Percentiles rank a stretch among this genome's conserved stretches.
phyloP scores from a whole-genome alignment of 1,284 basidiomycete genomes.

The Megacollybia platyphylla region DNA sequence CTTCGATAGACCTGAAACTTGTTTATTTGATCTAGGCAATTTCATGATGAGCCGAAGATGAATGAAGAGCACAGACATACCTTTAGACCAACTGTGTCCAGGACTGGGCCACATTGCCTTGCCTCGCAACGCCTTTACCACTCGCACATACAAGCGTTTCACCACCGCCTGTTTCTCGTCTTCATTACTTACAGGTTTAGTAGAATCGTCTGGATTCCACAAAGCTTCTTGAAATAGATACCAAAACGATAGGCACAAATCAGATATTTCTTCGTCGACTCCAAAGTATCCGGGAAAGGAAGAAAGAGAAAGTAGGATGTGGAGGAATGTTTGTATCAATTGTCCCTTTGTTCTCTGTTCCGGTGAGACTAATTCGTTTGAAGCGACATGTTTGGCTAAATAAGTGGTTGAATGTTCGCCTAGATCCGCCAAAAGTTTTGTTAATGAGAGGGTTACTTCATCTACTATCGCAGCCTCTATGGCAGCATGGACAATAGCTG shows the following conservation, averaged over 20 bases:
- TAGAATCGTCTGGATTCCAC: constrained; percentile 58
- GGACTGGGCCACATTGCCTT: constrained; percentile 65
- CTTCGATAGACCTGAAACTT: constrained; percentile 75
- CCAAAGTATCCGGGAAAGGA: constrained; percentile 67
- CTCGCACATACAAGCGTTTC: constrained; percentile 65
- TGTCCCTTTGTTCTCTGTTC: constrained; percentile 26
- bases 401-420: constrained; percentile 81
- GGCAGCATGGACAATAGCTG: constrained; percentile 36
- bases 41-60: constrained; percentile 2
- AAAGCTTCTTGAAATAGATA: constrained; percentile 81
- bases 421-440: constrained; percentile 68
- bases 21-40: constrained; percentile 50
- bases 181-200: constrained; percentile 8
- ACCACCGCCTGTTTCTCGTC: constrained; percentile 41
- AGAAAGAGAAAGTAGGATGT: constrained; percentile 62
- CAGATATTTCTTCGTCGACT: constrained; percentile 75
- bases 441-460: constrained; percentile 51
- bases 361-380: constrained; percentile 17
- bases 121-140: constrained; percentile 55
- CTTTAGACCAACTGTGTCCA: constrained; percentile 53
- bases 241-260: constrained; percentile 80
- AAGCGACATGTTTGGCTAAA: constrained; percentile 57
- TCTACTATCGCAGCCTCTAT: constrained; percentile 33
- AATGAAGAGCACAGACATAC: constrained; percentile 20
- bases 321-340: constrained; percentile 60